Evolutionary conservation across 768 basidiomycete genomes (phyloP).

Genomic region (Chalciporus pseudorubinellus): DNA sequence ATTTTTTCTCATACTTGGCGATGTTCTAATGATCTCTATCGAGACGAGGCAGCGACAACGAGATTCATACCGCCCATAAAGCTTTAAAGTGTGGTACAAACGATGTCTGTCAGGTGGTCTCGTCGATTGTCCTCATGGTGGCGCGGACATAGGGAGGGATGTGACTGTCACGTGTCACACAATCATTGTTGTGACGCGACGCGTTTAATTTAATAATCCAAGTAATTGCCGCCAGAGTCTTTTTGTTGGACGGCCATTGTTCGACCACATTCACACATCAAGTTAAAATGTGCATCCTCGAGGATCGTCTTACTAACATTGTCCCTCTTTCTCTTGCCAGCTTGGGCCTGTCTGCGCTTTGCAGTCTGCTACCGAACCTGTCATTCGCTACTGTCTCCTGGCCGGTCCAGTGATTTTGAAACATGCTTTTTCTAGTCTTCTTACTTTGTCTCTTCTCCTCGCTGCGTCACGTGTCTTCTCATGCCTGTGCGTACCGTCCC

Average conservation of each 20-base stretch:
- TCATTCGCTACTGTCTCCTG: constrained; percentile 1
- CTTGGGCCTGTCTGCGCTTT: not conserved
- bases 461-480: constrained; percentile 10
- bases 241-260: not conserved
- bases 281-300: not conserved
- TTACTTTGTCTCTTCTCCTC: not conserved
- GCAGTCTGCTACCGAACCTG: not conserved
- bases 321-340: not conserved
- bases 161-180: constrained; percentile 8
- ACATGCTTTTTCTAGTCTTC: constrained; percentile 1
- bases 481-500: constrained; percentile 16
- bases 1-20: too few relatives aligned
- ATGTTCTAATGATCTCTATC: not conserved
- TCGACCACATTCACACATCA: not conserved
- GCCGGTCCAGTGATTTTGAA: constrained; percentile 17
- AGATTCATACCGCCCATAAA: not conserved
- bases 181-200: constrained; percentile 10
- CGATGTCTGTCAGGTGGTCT: not conserved
- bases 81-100: not conserved
- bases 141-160: not conserved
- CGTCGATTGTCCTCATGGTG: not conserved
- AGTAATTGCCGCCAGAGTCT: not conserved
- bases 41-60: not conserved
- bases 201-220: constrained; percentile 6
- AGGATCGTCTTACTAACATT: not conserved